Percentiles rank a stretch among this genome's conserved stretches.
Conservation (phyloP, 768 basidiomycete genomes). For the Lactarius trivialis region DNA sequence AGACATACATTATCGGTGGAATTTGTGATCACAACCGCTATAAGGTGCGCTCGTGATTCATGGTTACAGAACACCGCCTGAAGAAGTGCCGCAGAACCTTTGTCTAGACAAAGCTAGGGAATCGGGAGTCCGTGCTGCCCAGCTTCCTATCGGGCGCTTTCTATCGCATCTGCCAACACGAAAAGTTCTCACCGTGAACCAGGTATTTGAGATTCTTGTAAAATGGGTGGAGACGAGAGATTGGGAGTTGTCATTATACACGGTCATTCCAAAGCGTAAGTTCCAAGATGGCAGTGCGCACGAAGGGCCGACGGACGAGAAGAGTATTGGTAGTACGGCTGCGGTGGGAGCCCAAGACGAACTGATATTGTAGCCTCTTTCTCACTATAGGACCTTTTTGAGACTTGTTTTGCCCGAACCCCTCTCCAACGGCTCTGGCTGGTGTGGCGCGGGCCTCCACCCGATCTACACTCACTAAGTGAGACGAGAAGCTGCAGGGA, state of each 20-base stretch:
- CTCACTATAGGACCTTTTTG: conserved; percentile 47
- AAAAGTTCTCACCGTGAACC: conserved; percentile 96
- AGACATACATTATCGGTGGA: conserved; percentile 93
- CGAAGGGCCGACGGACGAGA: conserved; percentile 10
- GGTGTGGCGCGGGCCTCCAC: conserved; percentile 68
- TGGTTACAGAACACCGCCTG: background rate
- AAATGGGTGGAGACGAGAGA: conserved; percentile 80
- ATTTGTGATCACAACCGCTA: conserved; percentile 95
- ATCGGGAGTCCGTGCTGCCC: conserved; percentile 73
- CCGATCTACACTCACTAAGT: conserved; percentile 51
- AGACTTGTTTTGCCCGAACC: conserved; percentile 57
- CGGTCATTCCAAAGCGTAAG: conserved; percentile 91
- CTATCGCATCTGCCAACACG: conserved; percentile 78
- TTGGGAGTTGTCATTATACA: conserved; percentile 82
- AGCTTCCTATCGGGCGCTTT: conserved; percentile 92
- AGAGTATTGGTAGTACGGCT: background rate
- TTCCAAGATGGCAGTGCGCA: conserved; percentile 46
- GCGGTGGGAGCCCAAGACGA: background rate
- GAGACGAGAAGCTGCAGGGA: background rate
- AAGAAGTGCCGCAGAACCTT: conserved; percentile 51
- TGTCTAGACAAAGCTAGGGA: conserved; percentile 80
- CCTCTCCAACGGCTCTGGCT: conserved; percentile 59
- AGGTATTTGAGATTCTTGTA: conserved; percentile 85
- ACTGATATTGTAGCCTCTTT: background rate
- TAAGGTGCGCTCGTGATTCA: conserved; percentile 48